Percentiles rank a stretch among this genome's conserved stretches.
Evolutionary conservation across 768 basidiomycete genomes (phyloP).

Genomic region (Termitomyces sp.): DNA sequence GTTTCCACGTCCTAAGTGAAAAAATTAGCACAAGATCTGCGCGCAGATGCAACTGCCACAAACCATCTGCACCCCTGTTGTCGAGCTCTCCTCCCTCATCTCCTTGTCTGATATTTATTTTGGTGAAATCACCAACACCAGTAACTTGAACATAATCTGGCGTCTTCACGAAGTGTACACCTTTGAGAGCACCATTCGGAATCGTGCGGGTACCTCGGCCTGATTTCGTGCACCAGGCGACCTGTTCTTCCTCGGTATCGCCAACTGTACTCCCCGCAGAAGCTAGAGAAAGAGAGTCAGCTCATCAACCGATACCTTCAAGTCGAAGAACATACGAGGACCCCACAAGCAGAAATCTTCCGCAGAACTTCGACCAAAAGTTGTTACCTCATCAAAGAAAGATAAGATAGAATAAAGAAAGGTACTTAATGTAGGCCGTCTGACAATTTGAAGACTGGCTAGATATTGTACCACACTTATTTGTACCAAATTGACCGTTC

Average conservation of each 20-base stretch:
- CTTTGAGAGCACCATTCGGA: constrained; percentile 56
- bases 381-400: neutral
- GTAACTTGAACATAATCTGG: constrained; percentile 56
- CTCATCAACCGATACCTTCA: neutral
- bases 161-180: constrained; percentile 66
- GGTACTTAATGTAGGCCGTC: constrained; percentile 57
- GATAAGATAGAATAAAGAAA: constrained; percentile 2
- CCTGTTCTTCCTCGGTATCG: constrained; percentile 60
- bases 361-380: constrained; percentile 31
- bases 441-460: constrained; percentile 62
- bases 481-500: constrained; percentile 56
- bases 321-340: constrained; percentile 35
- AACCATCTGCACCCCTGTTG: constrained; percentile 60
- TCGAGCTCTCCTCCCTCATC: constrained; percentile 73
- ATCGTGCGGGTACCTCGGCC: constrained; percentile 71
- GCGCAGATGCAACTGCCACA: neutral
- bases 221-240: constrained; percentile 72
- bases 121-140: constrained; percentile 61
- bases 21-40: neutral
- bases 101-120: constrained; percentile 51
- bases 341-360: constrained; percentile 72
- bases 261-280: constrained; percentile 48
- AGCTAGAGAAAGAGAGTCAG: neutral
- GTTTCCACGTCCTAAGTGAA: constrained; percentile 30
- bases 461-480: constrained; percentile 57